Conservation (phyloP, 306 rosid genomes). For the Cucumis cinereus region DNA sequence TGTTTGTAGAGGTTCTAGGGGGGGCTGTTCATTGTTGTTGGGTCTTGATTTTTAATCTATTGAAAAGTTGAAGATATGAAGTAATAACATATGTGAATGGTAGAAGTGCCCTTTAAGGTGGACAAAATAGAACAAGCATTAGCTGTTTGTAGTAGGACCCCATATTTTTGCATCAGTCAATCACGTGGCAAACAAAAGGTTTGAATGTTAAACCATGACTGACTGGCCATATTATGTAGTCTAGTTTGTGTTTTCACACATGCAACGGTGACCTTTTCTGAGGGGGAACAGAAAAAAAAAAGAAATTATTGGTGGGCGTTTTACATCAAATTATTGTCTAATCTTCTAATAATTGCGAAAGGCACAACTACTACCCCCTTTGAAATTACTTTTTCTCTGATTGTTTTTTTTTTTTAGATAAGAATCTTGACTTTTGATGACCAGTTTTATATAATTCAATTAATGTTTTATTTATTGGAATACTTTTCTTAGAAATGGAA, state of each 20-base stretch:
- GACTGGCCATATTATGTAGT: conserved; percentile 15
- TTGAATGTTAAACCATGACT: conserved; percentile 33
- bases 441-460: not conserved
- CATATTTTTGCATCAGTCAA: conserved; percentile 22
- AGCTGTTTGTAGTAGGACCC: conserved; percentile 9
- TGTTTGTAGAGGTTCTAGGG: not conserved
- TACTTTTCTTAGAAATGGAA: not conserved
- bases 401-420: not conserved
- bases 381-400: not conserved
- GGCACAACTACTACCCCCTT: conserved; percentile 8
- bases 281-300: not conserved
- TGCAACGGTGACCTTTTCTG: conserved; percentile 10
- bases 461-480: too few species aligned
- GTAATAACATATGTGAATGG: not conserved
- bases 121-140: conserved; percentile 3
- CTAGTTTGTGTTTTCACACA: conserved; percentile 30
- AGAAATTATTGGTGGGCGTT: conserved; percentile 25
- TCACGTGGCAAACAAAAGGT: conserved; percentile 41
- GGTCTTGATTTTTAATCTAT: not conserved
- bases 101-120: not conserved
- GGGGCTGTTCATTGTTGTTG: not conserved
- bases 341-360: conserved; percentile 17
- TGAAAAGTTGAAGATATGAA: not conserved
- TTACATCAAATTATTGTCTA: conserved; percentile 46
- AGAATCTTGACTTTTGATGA: conserved; percentile 1